phyloP scores from a whole-genome alignment of 306 rosid genomes.

The Fragaria nilgerrensis region DNA sequence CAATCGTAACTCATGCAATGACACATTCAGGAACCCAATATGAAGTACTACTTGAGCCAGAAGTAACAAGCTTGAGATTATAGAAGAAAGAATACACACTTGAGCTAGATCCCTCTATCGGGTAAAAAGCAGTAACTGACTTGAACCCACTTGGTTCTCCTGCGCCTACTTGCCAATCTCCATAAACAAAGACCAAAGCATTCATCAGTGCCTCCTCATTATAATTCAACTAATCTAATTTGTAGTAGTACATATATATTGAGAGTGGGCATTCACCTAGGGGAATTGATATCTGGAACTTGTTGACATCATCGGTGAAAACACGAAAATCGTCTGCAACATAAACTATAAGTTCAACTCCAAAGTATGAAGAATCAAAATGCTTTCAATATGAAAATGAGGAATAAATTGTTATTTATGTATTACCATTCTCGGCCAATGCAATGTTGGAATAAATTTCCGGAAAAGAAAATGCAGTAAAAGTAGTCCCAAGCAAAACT shows the following conservation, averaged over 20 bases:
- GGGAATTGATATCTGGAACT: slow-evolving; percentile 73
- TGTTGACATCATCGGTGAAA: slow-evolving; percentile 69
- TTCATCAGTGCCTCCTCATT: neutral
- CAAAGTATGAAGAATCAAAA: neutral
- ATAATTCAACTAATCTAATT: neutral
- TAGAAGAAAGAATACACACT: slow-evolving; percentile 43
- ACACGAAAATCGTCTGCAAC: slow-evolving; percentile 52
- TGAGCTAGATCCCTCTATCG: slow-evolving; percentile 51
- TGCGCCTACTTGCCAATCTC: slow-evolving; percentile 77
- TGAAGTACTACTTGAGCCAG: neutral
- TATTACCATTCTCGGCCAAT: slow-evolving; percentile 31
- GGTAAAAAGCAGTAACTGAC: slow-evolving; percentile 84
- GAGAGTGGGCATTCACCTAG: slow-evolving; percentile 45
- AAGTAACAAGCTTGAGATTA: neutral
- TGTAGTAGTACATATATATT: neutral
- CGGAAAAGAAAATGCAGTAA: slow-evolving; percentile 41
- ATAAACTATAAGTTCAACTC: slow-evolving; percentile 12
- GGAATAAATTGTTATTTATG: neutral
- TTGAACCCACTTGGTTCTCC: slow-evolving; percentile 83
- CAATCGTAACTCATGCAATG: neutral
- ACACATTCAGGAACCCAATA: neutral
- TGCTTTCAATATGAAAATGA: neutral
- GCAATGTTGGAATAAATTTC: slow-evolving; percentile 29
- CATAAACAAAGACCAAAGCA: slow-evolving; percentile 14
- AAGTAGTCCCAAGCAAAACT: slow-evolving; percentile 37